phyloP scores from a whole-genome alignment of 2,329 filamentous ascomycete species.

The Zymoseptoria ardabiliae region DNA sequence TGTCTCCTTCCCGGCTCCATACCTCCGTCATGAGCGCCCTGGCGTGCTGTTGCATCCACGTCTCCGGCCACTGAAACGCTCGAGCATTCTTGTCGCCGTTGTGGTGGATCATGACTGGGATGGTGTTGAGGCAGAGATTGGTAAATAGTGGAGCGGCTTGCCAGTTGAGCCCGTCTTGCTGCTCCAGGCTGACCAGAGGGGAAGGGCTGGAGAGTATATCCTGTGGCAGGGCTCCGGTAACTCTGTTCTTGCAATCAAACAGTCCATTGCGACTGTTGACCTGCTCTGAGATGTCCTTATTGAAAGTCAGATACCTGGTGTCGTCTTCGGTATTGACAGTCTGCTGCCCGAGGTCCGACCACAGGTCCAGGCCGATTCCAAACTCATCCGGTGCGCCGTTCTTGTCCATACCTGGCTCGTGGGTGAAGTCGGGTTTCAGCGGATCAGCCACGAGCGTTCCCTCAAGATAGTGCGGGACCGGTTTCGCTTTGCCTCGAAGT shows the following conservation, averaged over 20 bases:
- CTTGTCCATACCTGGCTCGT: conserved; percentile 28
- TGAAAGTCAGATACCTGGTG: conserved; percentile 7
- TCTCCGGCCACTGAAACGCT: conserved; percentile 9
- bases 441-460: conserved; percentile 13
- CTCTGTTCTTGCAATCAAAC: conserved; percentile 7
- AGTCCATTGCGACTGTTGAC: conserved; percentile 6
- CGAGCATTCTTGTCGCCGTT: conserved; percentile 20
- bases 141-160: conserved; percentile 15
- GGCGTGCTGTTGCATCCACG: conserved; percentile 15
- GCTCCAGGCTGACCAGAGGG: conserved; percentile 9
- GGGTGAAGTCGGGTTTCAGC: conserved; percentile 14
- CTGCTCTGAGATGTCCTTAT: conserved; percentile 9
- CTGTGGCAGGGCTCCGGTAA: conserved; percentile 6
- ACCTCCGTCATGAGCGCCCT: conserved; percentile 2
- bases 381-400: conserved; percentile 34
- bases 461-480: conserved; percentile 12
- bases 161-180: conserved; percentile 9
- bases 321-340: conserved; percentile 19
- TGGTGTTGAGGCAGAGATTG: conserved; percentile 19
- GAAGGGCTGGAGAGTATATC: conserved; percentile 14
- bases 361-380: conserved; percentile 26
- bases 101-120: conserved; percentile 24
- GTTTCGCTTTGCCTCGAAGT: conserved; percentile 7
- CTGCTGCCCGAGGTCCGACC: conserved; percentile 20
- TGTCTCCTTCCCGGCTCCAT: background rate